phyloP scores from a whole-genome alignment of 768 basidiomycete genomes.

The Hypholoma fasciculare region DNA sequence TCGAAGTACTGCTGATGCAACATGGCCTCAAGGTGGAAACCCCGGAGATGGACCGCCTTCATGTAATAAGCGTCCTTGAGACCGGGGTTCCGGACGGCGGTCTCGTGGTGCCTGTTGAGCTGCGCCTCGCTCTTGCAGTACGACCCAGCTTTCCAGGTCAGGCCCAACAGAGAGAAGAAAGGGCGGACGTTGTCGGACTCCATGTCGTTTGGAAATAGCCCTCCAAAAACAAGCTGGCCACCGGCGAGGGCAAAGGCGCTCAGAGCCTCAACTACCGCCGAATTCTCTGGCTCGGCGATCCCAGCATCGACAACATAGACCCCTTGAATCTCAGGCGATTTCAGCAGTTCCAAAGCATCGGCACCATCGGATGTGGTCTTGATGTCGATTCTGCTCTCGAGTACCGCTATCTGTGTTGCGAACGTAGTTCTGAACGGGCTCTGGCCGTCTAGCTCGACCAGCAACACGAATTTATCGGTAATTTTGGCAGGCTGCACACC shows the following conservation, averaged over 20 bases:
- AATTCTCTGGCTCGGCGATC: conserved; percentile 13
- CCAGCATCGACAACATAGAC: conserved; percentile 29
- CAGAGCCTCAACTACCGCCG: conserved; percentile 21
- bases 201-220: conserved; percentile 21
- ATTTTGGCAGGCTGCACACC: not conserved
- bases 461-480: not conserved
- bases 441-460: not conserved
- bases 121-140: conserved; percentile 10
- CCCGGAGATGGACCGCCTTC: conserved; percentile 13
- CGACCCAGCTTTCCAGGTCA: conserved; percentile 17
- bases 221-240: conserved; percentile 29
- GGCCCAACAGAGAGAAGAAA: conserved; percentile 22
- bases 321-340: conserved; percentile 25
- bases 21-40: conserved; percentile 10
- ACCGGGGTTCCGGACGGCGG: conserved; percentile 4
- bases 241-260: conserved; percentile 24
- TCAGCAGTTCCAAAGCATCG: conserved; percentile 15
- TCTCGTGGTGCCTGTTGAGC: conserved; percentile 12
- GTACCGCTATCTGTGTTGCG: conserved; percentile 10
- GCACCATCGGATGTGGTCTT: conserved; percentile 10
- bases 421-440: not conserved
- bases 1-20: conserved; percentile 11
- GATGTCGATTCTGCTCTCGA: conserved; percentile 17
- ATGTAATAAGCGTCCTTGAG: conserved; percentile 14
- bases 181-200: conserved; percentile 13